Evolutionary conservation across 2,329 filamentous ascomycete species (phyloP).

Genomic region (Microdochium trichocladiopsis): DNA sequence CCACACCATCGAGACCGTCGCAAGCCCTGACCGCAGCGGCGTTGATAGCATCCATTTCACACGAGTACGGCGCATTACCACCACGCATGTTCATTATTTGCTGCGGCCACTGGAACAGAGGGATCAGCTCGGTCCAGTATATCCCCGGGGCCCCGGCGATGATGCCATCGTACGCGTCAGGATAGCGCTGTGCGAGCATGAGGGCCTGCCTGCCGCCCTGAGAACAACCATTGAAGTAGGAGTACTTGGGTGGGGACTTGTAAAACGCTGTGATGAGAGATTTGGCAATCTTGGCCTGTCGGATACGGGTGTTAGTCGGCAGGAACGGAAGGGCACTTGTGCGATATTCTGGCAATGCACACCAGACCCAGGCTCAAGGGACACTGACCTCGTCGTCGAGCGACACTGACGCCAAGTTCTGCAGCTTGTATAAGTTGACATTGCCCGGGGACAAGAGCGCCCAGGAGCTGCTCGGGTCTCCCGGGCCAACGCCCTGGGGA

Average conservation of each 20-base stretch:
- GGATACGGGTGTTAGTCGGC: background rate
- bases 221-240: constrained; percentile 45
- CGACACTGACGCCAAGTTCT: constrained; percentile 16
- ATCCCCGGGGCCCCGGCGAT: constrained; percentile 37
- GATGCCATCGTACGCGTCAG: constrained; percentile 46
- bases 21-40: constrained; percentile 31
- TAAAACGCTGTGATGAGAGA: constrained; percentile 32
- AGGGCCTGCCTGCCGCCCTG: constrained; percentile 48
- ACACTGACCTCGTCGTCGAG: constrained; percentile 17
- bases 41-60: constrained; percentile 27
- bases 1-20: constrained; percentile 33
- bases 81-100: constrained; percentile 14
- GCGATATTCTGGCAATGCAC: too few species aligned
- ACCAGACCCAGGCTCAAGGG: too few species aligned
- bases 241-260: constrained; percentile 25
- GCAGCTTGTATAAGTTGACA: constrained; percentile 14
- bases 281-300: constrained; percentile 34
- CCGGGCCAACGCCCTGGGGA: background rate
- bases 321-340: too few species aligned
- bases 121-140: constrained; percentile 22
- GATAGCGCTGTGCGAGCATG: constrained; percentile 42
- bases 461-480: constrained; percentile 4
- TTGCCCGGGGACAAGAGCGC: constrained; percentile 12
- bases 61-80: constrained; percentile 22
- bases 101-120: constrained; percentile 20